Percentiles rank a stretch among this genome's conserved stretches.
Conservation (phyloP, 2,329 filamentous ascomycete genomes). For the Fusarium xyrophilum region DNA sequence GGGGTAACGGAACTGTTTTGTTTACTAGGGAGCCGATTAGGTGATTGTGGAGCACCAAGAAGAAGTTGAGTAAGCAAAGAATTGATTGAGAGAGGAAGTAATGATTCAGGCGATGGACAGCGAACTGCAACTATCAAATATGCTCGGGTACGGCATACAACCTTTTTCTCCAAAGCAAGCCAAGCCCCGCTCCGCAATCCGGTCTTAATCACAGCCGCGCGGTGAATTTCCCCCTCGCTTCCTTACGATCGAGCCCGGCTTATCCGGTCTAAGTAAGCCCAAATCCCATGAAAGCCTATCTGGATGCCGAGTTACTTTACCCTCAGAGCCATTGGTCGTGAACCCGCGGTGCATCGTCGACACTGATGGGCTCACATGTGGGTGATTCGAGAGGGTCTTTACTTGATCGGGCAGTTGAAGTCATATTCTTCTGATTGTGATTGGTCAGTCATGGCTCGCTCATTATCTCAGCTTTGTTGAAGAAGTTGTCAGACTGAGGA, state of each 20-base stretch:
- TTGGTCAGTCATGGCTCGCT: constrained; percentile 5
- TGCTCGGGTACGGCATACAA: constrained; percentile 1
- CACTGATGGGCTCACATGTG: constrained; percentile 35
- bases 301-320: constrained; percentile 12
- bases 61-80: background rate
- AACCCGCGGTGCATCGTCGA: constrained; percentile 24
- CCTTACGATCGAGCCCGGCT: constrained; percentile 21
- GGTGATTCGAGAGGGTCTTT: constrained; percentile 6
- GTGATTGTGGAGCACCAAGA: constrained; percentile 11
- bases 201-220: constrained; percentile 38
- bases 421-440: constrained; percentile 2
- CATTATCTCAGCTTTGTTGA: constrained; percentile 36
- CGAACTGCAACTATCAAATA: background rate
- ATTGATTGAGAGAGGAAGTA: background rate
- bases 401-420: constrained; percentile 18
- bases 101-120: background rate
- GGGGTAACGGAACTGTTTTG: constrained; percentile 6
- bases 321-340: constrained; percentile 6
- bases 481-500: constrained; percentile 18
- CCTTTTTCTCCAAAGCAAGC: constrained; percentile 11
- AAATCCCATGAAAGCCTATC: background rate
- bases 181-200: constrained; percentile 24
- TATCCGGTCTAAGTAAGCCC: constrained; percentile 30
- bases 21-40: constrained; percentile 12
- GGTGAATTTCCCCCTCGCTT: constrained; percentile 37